phyloP scores from a whole-genome alignment of 345 rosid species.

The Camelina neglecta region DNA sequence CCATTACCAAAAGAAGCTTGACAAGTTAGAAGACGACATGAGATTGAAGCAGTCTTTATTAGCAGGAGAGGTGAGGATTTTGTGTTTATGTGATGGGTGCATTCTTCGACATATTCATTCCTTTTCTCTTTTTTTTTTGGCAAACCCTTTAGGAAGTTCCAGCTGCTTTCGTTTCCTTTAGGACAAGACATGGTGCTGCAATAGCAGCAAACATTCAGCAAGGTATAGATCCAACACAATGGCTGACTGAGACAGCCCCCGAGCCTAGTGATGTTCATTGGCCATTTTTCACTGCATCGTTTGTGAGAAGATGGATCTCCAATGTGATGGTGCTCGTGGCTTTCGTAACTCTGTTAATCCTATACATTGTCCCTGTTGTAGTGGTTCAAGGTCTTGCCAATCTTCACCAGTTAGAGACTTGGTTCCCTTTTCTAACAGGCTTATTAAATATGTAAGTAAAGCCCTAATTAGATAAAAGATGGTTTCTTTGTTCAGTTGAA shows the following conservation, averaged over 20 bases:
- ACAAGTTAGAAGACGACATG: conserved; percentile 63
- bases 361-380: conserved; percentile 78
- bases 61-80: conserved; percentile 59
- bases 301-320: conserved; percentile 74
- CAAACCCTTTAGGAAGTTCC: conserved; percentile 69
- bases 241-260: conserved; percentile 92
- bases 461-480: conserved; percentile 8
- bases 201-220: conserved; percentile 76
- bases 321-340: conserved; percentile 61
- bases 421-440: conserved; percentile 77
- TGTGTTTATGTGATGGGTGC: not conserved
- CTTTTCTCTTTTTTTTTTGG: conserved; percentile 10
- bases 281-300: conserved; percentile 89
- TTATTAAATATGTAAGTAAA: conserved; percentile 70
- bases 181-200: conserved; percentile 79
- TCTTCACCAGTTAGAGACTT: conserved; percentile 74
- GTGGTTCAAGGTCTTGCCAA: conserved; percentile 93
- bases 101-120: conserved; percentile 23
- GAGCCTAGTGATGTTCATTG: conserved; percentile 86
- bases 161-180: conserved; percentile 92
- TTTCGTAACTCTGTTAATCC: conserved; percentile 59
- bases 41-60: conserved; percentile 59
- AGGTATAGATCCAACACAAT: conserved; percentile 78
- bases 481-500: not conserved
- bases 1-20: conserved; percentile 71